These are phyloP conservation scores for Calonectria fujianensis DNA, from an alignment of 2,329 filamentous ascomycete genomes.

Conservation along the genomic window DNA sequence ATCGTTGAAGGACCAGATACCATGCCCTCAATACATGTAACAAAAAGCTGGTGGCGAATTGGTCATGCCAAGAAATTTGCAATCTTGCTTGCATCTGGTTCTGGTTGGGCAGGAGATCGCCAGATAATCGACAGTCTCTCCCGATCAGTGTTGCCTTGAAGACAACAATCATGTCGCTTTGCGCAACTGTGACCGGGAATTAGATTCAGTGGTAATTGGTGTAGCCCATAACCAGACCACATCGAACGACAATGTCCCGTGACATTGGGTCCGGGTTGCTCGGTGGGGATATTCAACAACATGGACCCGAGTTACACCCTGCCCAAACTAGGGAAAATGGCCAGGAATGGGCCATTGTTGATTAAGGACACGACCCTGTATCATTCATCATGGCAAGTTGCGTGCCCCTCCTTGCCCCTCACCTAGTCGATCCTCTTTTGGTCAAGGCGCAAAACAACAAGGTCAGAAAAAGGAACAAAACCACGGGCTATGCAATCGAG, in stretches of 20 bases:
- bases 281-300: constrained; percentile 32
- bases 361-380: constrained; percentile 27
- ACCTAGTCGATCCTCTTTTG: constrained; percentile 29
- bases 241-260: constrained; percentile 37
- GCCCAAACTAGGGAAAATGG: background rate
- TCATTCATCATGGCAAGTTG: constrained; percentile 28
- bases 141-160: constrained; percentile 16
- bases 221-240: constrained; percentile 9
- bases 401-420: constrained; percentile 41
- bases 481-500: constrained; percentile 19
- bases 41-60: constrained; percentile 7
- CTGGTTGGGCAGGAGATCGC: constrained; percentile 24
- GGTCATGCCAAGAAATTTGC: constrained; percentile 5
- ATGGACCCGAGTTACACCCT: constrained; percentile 18
- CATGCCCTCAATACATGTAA: constrained; percentile 1
- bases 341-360: constrained; percentile 24
- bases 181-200: constrained; percentile 5
- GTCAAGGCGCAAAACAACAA: constrained; percentile 20
- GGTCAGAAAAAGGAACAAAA: constrained; percentile 24
- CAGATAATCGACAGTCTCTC: constrained; percentile 11
- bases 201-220: background rate
- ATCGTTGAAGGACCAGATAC: constrained; percentile 9
- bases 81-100: constrained; percentile 21
- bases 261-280: constrained; percentile 23
- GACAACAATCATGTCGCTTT: constrained; percentile 16